phyloP scores from a whole-genome alignment of 176 grass and related monocot species.

The Thinopyrum elongatum region DNA sequence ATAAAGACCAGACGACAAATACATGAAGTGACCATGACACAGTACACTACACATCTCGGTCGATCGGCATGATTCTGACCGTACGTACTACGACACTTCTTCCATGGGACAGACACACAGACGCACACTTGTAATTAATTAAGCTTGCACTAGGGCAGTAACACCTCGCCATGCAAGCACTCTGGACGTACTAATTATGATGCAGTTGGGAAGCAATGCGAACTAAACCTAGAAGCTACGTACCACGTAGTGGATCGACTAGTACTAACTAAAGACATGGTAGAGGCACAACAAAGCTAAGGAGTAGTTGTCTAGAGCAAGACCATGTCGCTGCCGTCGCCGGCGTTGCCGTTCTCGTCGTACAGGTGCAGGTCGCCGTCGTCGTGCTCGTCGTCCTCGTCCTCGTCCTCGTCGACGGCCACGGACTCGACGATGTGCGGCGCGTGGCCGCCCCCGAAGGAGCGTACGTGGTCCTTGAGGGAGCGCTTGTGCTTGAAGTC shows the following conservation, averaged over 20 bases:
- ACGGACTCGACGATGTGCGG: constrained; percentile 79
- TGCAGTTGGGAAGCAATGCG: not conserved
- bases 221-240: not conserved
- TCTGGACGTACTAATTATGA: not conserved
- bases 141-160: not conserved
- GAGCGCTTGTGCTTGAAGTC: constrained; percentile 97
- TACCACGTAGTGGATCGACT: not conserved
- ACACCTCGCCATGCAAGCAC: constrained; percentile 8
- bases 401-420: constrained; percentile 29
- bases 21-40: constrained; percentile 46
- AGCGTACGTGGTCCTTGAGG: constrained; percentile 86
- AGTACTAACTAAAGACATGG: not conserved
- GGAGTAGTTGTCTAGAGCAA: not conserved
- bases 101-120: not conserved
- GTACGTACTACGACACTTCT: constrained; percentile 20
- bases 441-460: constrained; percentile 80
- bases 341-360: constrained; percentile 10
- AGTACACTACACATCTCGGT: not conserved
- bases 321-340: constrained; percentile 34
- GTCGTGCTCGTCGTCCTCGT: constrained; percentile 41
- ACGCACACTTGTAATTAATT: not conserved
- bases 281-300: too few relatives aligned
- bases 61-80: not conserved
- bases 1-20: constrained; percentile 55
- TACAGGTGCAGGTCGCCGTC: constrained; percentile 7